Evolutionary conservation across 345 rosid genomes (phyloP), one percentile per base, ranked within the genome.

Genomic region (Lumnitzera racemosa): DNA sequence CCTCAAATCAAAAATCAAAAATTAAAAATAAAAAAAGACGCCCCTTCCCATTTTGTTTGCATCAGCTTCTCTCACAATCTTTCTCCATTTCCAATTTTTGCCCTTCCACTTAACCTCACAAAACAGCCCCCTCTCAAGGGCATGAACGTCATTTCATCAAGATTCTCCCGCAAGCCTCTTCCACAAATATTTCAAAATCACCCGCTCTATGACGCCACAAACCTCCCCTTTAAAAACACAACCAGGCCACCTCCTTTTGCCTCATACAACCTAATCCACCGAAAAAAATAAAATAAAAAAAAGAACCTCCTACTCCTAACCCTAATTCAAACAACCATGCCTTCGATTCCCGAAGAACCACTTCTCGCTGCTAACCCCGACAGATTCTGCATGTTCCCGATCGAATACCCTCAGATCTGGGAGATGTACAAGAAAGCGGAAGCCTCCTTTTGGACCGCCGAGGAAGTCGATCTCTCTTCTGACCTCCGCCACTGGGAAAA

Each of bases 371-470:
- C 90, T 0, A 90, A 81, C 58, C 85, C 95, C 0, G 97, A 79
- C 70, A 77, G 95, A 6, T 90, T 94, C 79, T 90, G 97, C 49
- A 94, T 94, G 99, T 94, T 94, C 47, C 99, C 99, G 0, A 86
- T 90, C 57, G 83, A 90, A 27, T 88, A 86, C 66, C 97, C 99
- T 0, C 72, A 88, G 74, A 79, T 94, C 53, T 94, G 97, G 99
- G 96, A 94, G 56, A 90, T 90, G 99, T 90, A 94, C 80, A 90
- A 94, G 86, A 84, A 94, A 58, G 96, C 96, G 15, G 99, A 88
- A 62, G 97, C 99, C 29, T 94, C 97, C 0, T 94, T 94, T 53
- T 94, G 99, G 96, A 94, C 97, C 2, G 97, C 97, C 3, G 97
- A 94, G 72, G 99, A 94, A 67, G 99, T 94, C 25, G 99, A 94